Conservation (phyloP, 2,329 filamentous ascomycete genomes). For the Bipolaris oryzae region DNA sequence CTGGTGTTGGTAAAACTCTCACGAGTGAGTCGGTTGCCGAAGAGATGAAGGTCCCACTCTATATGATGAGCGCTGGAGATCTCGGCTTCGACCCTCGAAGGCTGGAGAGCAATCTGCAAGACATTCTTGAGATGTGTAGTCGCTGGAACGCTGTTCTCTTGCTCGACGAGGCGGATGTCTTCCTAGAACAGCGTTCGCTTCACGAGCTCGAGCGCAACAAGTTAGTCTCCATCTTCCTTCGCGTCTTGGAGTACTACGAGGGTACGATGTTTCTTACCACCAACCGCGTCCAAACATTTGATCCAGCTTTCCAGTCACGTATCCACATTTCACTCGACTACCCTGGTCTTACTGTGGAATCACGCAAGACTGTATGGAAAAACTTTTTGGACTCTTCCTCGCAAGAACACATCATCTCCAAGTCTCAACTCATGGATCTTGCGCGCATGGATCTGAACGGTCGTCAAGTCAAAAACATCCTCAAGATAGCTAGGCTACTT, state of each 20-base stretch:
- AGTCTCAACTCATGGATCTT: slow-evolving; percentile 37
- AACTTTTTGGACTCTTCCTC: slow-evolving; percentile 44
- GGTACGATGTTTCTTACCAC: slow-evolving; percentile 46
- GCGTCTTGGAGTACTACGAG: slow-evolving; percentile 43
- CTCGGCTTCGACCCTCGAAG: slow-evolving; percentile 61
- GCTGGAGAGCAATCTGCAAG: slow-evolving; percentile 76
- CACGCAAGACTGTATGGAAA: slow-evolving; percentile 47
- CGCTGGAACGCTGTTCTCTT: slow-evolving; percentile 64
- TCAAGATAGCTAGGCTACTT: slow-evolving; percentile 40
- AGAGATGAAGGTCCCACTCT: slow-evolving; percentile 48
- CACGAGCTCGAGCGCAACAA: slow-evolving; percentile 46
- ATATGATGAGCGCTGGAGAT: slow-evolving; percentile 81
- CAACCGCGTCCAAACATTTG: slow-evolving; percentile 42
- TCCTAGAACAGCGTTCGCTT: slow-evolving; percentile 57
- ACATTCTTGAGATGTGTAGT: slow-evolving; percentile 82
- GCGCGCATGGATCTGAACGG: slow-evolving; percentile 55
- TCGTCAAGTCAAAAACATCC: slow-evolving; percentile 58
- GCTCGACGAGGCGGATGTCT: slow-evolving; percentile 72
- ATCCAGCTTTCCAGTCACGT: slow-evolving; percentile 39
- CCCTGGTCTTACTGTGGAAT: slow-evolving; percentile 30
- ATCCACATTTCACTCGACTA: slow-evolving; percentile 43
- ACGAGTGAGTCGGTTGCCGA: slow-evolving; percentile 31
- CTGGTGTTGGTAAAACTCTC: slow-evolving; percentile 37
- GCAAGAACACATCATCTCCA: slow-evolving; percentile 24
- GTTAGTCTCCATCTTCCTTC: slow-evolving; percentile 48